Percentiles rank a stretch among this genome's conserved stretches.
Evolutionary conservation across 371 early-diverging fungal species (phyloP).

Genomic region (Smittium mucronatum): DNA sequence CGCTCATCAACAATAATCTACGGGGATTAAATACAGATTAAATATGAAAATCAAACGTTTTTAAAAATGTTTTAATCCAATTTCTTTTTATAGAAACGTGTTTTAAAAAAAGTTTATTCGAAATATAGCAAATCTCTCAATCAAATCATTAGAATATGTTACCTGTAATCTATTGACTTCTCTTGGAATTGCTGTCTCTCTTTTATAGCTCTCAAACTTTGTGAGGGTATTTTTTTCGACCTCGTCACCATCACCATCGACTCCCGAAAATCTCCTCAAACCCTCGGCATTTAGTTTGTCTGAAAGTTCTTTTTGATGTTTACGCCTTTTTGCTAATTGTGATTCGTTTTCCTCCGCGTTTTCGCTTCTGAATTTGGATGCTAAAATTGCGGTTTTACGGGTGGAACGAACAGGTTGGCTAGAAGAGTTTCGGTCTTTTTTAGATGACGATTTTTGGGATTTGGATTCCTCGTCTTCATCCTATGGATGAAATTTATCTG

Average conservation of each 20-base stretch:
- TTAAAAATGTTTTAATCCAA: too few relatives aligned
- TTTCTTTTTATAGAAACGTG: too few relatives aligned
- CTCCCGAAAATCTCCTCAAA: conserved; percentile 50
- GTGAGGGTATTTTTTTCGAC: conserved; percentile 59
- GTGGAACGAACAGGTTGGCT: conserved; percentile 11
- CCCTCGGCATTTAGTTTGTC: conserved; percentile 63
- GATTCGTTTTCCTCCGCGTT: conserved; percentile 55
- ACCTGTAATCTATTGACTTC: conserved; percentile 18
- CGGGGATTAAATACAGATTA: not conserved
- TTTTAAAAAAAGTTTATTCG: too few relatives aligned
- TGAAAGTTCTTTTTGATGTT: conserved; percentile 80
- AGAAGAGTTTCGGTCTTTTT: not conserved
- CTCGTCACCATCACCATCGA: conserved; percentile 44
- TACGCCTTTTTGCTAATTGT: conserved; percentile 57
- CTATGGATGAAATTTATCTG: conserved; percentile 31
- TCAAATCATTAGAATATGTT: not conserved
- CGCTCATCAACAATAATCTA: conserved; percentile 85
- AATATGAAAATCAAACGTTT: not conserved
- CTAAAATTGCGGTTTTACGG: conserved; percentile 60
- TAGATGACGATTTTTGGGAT: conserved; percentile 18
- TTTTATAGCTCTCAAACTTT: conserved; percentile 87
- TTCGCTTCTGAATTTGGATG: conserved; percentile 77
- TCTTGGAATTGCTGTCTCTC: conserved; percentile 68
- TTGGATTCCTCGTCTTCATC: conserved; percentile 38
- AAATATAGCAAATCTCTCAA: too few relatives aligned